Evolutionary conservation across 805 yeast genomes (phyloP).

Genomic region (Sungouiella blattae): DNA sequence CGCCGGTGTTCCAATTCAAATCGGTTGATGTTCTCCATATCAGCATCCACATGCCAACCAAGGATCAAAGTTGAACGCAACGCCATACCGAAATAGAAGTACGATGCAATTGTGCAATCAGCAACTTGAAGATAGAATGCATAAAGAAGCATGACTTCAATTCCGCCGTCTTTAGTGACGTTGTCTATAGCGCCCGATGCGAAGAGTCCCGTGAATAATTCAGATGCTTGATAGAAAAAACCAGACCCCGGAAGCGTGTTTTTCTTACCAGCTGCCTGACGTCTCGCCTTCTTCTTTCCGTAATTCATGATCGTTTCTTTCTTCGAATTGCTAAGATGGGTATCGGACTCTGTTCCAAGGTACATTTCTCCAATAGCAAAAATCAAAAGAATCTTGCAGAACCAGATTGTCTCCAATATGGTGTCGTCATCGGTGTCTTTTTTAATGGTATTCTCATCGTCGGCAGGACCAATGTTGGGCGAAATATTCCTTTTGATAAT

Average conservation of each 20-base stretch:
- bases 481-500: slow-evolving; percentile 34
- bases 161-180: slow-evolving; percentile 74
- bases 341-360: slow-evolving; percentile 66
- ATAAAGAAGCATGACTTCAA: slow-evolving; percentile 69
- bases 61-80: slow-evolving; percentile 65
- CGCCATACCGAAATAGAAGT: slow-evolving; percentile 76
- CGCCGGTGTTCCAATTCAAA: slow-evolving; percentile 54
- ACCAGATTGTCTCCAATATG: slow-evolving; percentile 74
- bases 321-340: slow-evolving; percentile 47
- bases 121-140: slow-evolving; percentile 82
- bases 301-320: slow-evolving; percentile 11
- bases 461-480: slow-evolving; percentile 21
- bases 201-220: slow-evolving; percentile 69
- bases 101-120: slow-evolving; percentile 78
- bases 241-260: slow-evolving; percentile 72
- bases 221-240: slow-evolving; percentile 76
- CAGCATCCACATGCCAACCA: slow-evolving; percentile 83
- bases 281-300: slow-evolving; percentile 17
- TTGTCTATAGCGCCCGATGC: slow-evolving; percentile 79
- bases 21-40: slow-evolving; percentile 52
- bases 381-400: slow-evolving; percentile 67
- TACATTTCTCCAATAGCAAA: slow-evolving; percentile 84
- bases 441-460: slow-evolving; percentile 39
- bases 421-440: slow-evolving; percentile 50
- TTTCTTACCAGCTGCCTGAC: slow-evolving; percentile 15